Base-by-base conservation (phyloP, 1,284 basidiomycete genomes). In the Pseudozyma tsukubaensis region DNA sequence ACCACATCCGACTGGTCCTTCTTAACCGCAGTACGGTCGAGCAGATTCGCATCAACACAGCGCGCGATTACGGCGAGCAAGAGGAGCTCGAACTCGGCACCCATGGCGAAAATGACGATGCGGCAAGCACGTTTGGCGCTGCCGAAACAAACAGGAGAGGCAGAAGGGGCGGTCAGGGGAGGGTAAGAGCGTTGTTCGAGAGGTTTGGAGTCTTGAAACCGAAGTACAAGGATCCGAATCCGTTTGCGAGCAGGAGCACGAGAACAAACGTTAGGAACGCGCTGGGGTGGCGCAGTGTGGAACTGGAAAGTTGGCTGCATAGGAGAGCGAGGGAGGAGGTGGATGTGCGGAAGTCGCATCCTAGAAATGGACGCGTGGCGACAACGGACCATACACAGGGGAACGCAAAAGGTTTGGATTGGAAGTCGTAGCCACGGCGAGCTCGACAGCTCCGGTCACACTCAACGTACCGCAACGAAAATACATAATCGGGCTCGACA, bases 11-110 rank as follows among this genome's bases (percentile, higher is more conserved):
- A 18, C 66, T 85, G 19, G 63, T 84, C 5, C 19, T 56, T 21
- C 62, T 77, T 19, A 84, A 84, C 49, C 63, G 82, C 11, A 79
- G 76, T 14, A 85, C 84, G 4, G 82, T 83, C 11, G 84, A 85
- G 65, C 72, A 81, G 76, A 83, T 83, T 50, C 80, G 82, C 19
- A 79, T 84, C 61, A 69, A 73, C 7, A 75, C 72, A 0, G 56
- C 61, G 12, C 50, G 70, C 2, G 56, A 80, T n/a, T 81, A 79
- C 43, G 80, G 75, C 12, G 64, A 70, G 19, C 55, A 76, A 14
- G 68, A 74, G 50, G 57, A 72, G 19, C 18, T 60, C n/a, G 52
- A 58, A 14, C 9, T 55, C 4, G 58, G 48, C 6, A 58, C 39
- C 34, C 54, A 67, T 16, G 63, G 39, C 36, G 58, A 29, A 29